Conservation (phyloP, 768 basidiomycete genomes). For the Zangia roseola region DNA sequence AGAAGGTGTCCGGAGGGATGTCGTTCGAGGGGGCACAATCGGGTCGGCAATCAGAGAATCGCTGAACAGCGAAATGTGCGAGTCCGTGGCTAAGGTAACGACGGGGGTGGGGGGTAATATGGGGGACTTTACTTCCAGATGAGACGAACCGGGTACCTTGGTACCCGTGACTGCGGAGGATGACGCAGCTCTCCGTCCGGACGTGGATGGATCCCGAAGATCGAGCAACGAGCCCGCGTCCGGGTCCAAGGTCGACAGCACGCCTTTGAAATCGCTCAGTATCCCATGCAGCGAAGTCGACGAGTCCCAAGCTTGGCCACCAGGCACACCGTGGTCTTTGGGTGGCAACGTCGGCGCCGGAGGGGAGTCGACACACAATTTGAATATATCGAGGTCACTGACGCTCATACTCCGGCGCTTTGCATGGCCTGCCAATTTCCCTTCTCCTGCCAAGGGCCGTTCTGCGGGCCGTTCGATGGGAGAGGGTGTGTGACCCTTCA, state of each 20-base stretch:
- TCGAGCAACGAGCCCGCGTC: conserved; percentile 51
- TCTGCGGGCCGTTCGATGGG: conserved; percentile 32
- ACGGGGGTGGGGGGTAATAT: conserved; percentile 20
- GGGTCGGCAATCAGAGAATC: conserved; percentile 43
- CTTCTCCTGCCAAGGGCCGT: conserved; percentile 24
- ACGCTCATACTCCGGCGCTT: conserved; percentile 77
- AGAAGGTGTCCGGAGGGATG: conserved; percentile 32
- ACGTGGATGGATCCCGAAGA: conserved; percentile 63
- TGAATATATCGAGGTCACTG: conserved; percentile 59
- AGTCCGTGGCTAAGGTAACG: conserved; percentile 25
- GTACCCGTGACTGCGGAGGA: conserved; percentile 35
- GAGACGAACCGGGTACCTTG: conserved; percentile 23
- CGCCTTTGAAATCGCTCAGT: conserved; percentile 70
- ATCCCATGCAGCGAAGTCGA: conserved; percentile 55
- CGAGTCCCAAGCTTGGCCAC: conserved; percentile 39
- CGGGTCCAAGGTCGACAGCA: conserved; percentile 66
- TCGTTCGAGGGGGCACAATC: conserved; percentile 29
- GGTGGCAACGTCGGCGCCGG: conserved; percentile 38
- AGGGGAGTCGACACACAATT: conserved; percentile 37
- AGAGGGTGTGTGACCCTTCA: conserved; percentile 33
- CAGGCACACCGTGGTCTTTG: conserved; percentile 24
- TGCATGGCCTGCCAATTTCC: conserved; percentile 29
- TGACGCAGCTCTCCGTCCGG: conserved; percentile 43
- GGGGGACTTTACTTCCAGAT: conserved; percentile 21
- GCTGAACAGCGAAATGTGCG: conserved; percentile 46